Evolutionary conservation across 2,329 filamentous ascomycete species (phyloP), one percentile per base, ranked within the genome.

Genomic region (Pseudocercospora fuligena): DNA sequence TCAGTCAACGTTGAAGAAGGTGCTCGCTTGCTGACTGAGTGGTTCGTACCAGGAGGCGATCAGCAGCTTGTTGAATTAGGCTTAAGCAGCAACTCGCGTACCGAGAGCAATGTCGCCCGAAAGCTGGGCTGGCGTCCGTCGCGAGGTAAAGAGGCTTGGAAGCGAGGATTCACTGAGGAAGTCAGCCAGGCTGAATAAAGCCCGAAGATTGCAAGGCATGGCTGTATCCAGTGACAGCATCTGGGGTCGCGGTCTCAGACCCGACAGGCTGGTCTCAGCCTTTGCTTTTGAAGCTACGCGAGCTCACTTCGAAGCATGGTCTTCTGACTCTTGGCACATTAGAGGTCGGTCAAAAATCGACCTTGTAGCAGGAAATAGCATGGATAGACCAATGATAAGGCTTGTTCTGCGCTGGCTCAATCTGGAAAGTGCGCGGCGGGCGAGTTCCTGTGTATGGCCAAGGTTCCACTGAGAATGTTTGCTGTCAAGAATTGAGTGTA

Each of bases 31-130:
- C 19, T 43, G 40, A 43, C 40, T 43, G 16, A 43, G 19, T 43
- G 40, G 16, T 43, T 43, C 40, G 40, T 43, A 16, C 70, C 77
- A 23, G 59, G 83, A 5, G 81, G 80, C 2, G 72, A 78, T 0
- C 66, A 69, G 51, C 69, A 69, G 14, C 54, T 76, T 33, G 68
- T 75, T 6, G 80, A 83, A 72, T 69, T 79, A 5, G 78, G 76
- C 2, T 73, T 80, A 23, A 75, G 74, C 23, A 68, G 64, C n/a
- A 73, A 73, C 59, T 67, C 69, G 47, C 40, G 63, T 33, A 70
- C 70, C 6, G 43, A 63, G 33, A 47, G 65, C 21, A 65, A 27
- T 11, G 31, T 69, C 16, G 67, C 49, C 23, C 66, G 60, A 43
- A 54, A 63, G 43, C 49, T 66, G 46, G 69, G 70, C 7, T 71